phyloP scores from a whole-genome alignment of 371 early-diverging fungal species.

The Fennellomyces sp. region DNA sequence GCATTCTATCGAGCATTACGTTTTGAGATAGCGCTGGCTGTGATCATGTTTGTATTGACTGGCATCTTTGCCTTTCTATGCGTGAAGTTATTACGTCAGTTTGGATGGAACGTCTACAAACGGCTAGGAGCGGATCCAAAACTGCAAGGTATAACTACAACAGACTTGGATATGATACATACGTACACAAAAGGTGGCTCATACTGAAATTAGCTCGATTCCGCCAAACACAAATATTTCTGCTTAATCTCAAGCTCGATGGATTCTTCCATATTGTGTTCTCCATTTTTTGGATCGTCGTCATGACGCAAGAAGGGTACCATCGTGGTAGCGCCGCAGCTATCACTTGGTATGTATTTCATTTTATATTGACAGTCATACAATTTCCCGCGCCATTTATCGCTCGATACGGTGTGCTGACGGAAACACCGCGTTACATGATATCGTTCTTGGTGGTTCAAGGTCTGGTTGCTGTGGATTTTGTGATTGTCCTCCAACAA shows the following conservation, averaged over 20 bases:
- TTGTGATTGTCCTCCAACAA: slow-evolving; percentile 41
- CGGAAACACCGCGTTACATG: slow-evolving; percentile 38
- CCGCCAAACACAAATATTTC: slow-evolving; percentile 34
- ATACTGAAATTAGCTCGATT: slow-evolving; percentile 37
- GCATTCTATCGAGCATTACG: slow-evolving; percentile 31
- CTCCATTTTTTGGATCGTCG: slow-evolving; percentile 46
- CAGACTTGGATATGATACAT: too few relatives aligned
- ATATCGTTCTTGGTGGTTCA: slow-evolving; percentile 32
- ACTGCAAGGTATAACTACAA: slow-evolving; percentile 46
- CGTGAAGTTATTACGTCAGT: slow-evolving; percentile 36
- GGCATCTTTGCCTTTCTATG: slow-evolving; percentile 31
- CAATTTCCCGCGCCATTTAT: slow-evolving; percentile 41
- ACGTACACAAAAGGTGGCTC: too few relatives aligned
- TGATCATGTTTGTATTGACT: slow-evolving; percentile 23
- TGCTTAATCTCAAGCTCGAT: slow-evolving; percentile 44
- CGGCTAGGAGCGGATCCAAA: slow-evolving; percentile 47
- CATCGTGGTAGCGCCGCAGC: slow-evolving; percentile 19
- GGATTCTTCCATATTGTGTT: slow-evolving; percentile 51
- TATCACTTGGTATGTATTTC: slow-evolving; percentile 41
- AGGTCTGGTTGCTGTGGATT: slow-evolving; percentile 37
- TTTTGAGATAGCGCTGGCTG: slow-evolving; percentile 39
- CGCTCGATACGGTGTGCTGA: slow-evolving; percentile 35
- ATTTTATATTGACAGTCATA: slow-evolving; percentile 36
- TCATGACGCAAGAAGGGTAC: slow-evolving; percentile 50
- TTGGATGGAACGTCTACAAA: slow-evolving; percentile 52